These are phyloP conservation scores for Podaxis sp. DNA, from an alignment of 768 basidiomycete genomes.

Conservation along the genomic window DNA sequence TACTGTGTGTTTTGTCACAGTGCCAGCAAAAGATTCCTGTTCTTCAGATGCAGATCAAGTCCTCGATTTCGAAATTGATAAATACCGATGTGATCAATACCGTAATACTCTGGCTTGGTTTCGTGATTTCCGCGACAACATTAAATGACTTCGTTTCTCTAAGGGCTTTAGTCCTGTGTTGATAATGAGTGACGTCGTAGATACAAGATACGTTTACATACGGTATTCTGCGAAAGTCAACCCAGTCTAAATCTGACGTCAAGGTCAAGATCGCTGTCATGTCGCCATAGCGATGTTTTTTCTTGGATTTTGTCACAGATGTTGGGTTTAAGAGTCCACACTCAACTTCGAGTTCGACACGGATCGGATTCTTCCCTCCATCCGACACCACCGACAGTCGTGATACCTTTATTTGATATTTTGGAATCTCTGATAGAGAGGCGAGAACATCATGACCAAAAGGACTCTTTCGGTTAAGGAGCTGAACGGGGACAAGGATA, in stretches of 20 bases:
- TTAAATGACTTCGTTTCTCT: constrained; percentile 58
- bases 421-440: constrained; percentile 62
- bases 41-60: not conserved
- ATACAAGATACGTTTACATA: constrained; percentile 30
- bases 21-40: constrained; percentile 77
- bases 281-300: constrained; percentile 42
- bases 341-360: constrained; percentile 54
- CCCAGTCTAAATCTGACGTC: constrained; percentile 70
- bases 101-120: constrained; percentile 70
- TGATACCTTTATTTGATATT: constrained; percentile 53
- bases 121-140: constrained; percentile 59
- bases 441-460: constrained; percentile 73
- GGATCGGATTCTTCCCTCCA: constrained; percentile 52
- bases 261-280: constrained; percentile 74
- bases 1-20: constrained; percentile 50
- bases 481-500: constrained; percentile 35
- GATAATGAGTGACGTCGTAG: constrained; percentile 3
- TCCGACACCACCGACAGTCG: constrained; percentile 45
- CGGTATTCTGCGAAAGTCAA: constrained; percentile 83
- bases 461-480: constrained; percentile 71
- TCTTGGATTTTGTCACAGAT: constrained; percentile 38
- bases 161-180: constrained; percentile 65
- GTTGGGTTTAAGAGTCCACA: constrained; percentile 46
- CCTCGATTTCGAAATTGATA: constrained; percentile 3
- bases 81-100: constrained; percentile 64